A percentile compares a stretch with the other conserved stretches of the same genome.
Evolutionary conservation across 352 stramenopile species (phyloP).

Genomic region (Phytophthora hybrid): DNA sequence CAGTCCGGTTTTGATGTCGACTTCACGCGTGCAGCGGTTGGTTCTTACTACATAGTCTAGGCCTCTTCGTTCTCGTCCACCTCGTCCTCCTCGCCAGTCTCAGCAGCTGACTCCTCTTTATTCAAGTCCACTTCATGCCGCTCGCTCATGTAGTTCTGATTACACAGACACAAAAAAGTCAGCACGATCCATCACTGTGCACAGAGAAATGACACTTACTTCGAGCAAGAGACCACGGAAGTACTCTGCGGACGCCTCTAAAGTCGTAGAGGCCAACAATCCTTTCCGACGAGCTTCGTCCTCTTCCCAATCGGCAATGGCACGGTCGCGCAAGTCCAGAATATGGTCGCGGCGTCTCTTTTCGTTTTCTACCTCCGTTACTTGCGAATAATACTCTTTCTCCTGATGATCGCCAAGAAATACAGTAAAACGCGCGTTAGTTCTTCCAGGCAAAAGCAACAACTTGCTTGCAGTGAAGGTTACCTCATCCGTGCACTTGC

Average conservation of each 20-base stretch:
- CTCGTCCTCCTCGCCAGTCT: constrained; percentile 49
- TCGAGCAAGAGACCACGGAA: constrained; percentile 73
- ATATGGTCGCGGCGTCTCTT: constrained; percentile 78
- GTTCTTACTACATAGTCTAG: constrained; percentile 21
- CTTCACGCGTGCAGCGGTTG: neutral
- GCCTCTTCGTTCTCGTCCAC: constrained; percentile 44
- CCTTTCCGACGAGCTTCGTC: constrained; percentile 74
- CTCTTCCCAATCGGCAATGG: constrained; percentile 81
- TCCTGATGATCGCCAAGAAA: constrained; percentile 39
- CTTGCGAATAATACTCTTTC: constrained; percentile 80
- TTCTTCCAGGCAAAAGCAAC: neutral
- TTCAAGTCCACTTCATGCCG: constrained; percentile 75
- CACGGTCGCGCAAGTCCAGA: constrained; percentile 73
- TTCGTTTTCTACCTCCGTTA: constrained; percentile 83
- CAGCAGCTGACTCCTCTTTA: constrained; percentile 38
- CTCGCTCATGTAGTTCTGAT: constrained; percentile 80
- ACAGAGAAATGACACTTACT: constrained; percentile 41
- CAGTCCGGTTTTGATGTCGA: constrained; percentile 17
- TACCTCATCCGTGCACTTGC: constrained; percentile 80
- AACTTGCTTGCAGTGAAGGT: neutral
- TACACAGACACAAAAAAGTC: constrained; percentile 2
- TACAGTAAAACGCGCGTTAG: neutral
- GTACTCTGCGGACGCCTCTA: constrained; percentile 70
- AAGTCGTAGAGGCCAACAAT: constrained; percentile 57
- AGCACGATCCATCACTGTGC: no score